Conservation (phyloP, 2,329 filamentous ascomycete genomes). For the Neonectria magnoliae region DNA sequence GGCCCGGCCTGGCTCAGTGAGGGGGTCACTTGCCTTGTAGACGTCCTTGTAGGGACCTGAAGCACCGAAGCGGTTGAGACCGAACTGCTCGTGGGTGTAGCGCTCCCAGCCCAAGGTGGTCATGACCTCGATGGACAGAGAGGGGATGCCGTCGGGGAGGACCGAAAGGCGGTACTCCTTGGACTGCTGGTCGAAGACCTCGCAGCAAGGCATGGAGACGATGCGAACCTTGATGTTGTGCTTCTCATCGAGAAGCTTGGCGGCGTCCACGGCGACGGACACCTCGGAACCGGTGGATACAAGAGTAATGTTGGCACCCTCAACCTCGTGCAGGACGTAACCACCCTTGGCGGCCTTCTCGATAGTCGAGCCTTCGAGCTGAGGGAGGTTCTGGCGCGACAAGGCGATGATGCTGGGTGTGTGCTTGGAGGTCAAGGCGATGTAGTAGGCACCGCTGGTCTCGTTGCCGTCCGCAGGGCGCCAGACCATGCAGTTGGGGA, state of each 20-base stretch:
- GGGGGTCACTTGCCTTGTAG: slow-evolving; percentile 75
- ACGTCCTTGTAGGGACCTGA: slow-evolving; percentile 98
- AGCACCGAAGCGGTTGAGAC: slow-evolving; percentile 98
- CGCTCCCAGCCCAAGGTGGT: slow-evolving; percentile 98
- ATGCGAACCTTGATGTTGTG: slow-evolving; percentile 88
- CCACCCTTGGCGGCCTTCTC: slow-evolving; percentile 93
- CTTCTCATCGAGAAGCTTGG: slow-evolving; percentile 91
- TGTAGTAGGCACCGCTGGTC: slow-evolving; percentile 97
- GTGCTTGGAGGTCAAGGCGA: slow-evolving; percentile 87
- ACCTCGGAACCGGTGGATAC: slow-evolving; percentile 98
- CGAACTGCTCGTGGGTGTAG: slow-evolving; percentile 99
- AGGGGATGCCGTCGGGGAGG: slow-evolving; percentile 92
- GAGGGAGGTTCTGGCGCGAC: slow-evolving; percentile 97
- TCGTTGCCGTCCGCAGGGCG: slow-evolving; percentile 98
- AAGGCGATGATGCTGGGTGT: slow-evolving; percentile 94
- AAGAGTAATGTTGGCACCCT: slow-evolving; percentile 86
- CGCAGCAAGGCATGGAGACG: slow-evolving; percentile 95
- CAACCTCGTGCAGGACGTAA: slow-evolving; percentile 86
- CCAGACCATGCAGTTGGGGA: slow-evolving; percentile 99
- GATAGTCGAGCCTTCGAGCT: slow-evolving; percentile 93
- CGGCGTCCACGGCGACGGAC: slow-evolving; percentile 89
- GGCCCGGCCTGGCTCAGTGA: slow-evolving; percentile 11
- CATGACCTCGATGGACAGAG: slow-evolving; percentile 95
- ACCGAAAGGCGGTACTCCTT: slow-evolving; percentile 96
- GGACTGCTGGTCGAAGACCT: slow-evolving; percentile 92